Evolutionary conservation across 495 filamentous ascomycete species (phyloP).

Genomic region (Trypethelium eluteriae): DNA sequence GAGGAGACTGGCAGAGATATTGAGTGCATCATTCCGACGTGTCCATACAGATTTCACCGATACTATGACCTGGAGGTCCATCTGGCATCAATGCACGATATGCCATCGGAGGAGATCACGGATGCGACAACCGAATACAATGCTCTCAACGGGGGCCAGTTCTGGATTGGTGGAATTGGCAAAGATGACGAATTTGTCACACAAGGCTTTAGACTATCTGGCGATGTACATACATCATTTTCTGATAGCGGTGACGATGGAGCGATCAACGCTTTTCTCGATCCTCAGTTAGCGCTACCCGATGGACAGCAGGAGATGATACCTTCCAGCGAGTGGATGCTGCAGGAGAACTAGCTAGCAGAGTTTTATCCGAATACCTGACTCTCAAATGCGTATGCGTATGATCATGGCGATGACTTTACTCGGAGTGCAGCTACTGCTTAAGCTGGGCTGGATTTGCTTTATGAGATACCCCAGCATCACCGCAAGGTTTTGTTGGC

Average conservation of each 20-base stretch:
- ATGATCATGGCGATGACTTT: not conserved
- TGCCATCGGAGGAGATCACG: slow-evolving; percentile 45
- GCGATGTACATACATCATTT: not conserved
- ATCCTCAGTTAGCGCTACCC: not conserved
- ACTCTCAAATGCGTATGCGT: not conserved
- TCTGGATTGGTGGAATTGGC: slow-evolving; percentile 39
- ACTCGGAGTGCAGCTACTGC: not conserved
- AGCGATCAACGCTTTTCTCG: not conserved
- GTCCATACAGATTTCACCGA: slow-evolving; percentile 54
- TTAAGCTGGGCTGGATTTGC: not conserved
- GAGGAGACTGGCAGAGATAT: slow-evolving; percentile 48
- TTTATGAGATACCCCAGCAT: not conserved
- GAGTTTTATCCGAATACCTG: not conserved
- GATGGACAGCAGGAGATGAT: not conserved
- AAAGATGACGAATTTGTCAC: slow-evolving; percentile 8
- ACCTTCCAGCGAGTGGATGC: not conserved
- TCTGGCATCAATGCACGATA: slow-evolving; percentile 48
- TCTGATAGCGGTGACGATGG: not conserved
- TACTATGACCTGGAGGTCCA: slow-evolving; percentile 63
- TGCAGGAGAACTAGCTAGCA: not conserved
- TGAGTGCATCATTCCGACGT: slow-evolving; percentile 47
- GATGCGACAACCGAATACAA: slow-evolving; percentile 29
- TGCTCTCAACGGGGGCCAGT: slow-evolving; percentile 32
- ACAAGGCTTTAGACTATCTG: not conserved
- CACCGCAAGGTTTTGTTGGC: not conserved